Percentiles rank a stretch among this genome's conserved stretches.
Evolutionary conservation across 768 basidiomycete species (phyloP).

Genomic region (Phaffia tasmanica): DNA sequence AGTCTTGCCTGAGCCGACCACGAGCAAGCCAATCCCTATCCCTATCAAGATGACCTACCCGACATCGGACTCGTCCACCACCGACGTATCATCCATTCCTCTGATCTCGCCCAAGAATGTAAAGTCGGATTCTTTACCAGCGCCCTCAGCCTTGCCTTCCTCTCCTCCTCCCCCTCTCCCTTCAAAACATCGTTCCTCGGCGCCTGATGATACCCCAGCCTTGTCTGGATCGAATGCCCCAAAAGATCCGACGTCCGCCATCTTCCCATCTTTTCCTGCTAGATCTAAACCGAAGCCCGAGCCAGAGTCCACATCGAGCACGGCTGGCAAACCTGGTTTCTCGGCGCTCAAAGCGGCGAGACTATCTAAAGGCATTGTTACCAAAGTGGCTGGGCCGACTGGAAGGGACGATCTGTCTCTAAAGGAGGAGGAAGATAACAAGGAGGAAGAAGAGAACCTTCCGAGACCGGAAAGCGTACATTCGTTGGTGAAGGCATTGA

Average conservation of each 20-base stretch:
- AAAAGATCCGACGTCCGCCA: slow-evolving; percentile 12
- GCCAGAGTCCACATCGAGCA: background rate
- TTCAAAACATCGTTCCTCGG: background rate
- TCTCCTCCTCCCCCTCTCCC: background rate
- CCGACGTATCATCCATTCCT: background rate
- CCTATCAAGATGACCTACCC: slow-evolving; percentile 19
- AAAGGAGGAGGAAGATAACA: too few relatives aligned
- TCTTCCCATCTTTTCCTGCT: slow-evolving; percentile 13
- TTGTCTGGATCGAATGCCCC: background rate
- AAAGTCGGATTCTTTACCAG: background rate
- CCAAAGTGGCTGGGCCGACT: too few relatives aligned
- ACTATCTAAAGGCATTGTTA: too few relatives aligned
- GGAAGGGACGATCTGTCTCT: too few relatives aligned
- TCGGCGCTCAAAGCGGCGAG: too few relatives aligned
- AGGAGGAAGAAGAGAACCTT: too few relatives aligned
- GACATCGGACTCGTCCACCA: background rate
- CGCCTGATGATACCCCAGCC: background rate
- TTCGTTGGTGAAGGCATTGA: too few relatives aligned
- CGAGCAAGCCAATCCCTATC: background rate
- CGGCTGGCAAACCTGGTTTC: too few relatives aligned
- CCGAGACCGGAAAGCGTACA: too few relatives aligned
- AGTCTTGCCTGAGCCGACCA: background rate
- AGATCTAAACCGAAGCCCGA: slow-evolving; percentile 4
- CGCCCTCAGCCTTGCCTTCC: background rate
- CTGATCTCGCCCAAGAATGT: background rate